Evolutionary conservation across 108 stramenopile genomes (phyloP).

Genomic region (Skeletonema grethae): DNA sequence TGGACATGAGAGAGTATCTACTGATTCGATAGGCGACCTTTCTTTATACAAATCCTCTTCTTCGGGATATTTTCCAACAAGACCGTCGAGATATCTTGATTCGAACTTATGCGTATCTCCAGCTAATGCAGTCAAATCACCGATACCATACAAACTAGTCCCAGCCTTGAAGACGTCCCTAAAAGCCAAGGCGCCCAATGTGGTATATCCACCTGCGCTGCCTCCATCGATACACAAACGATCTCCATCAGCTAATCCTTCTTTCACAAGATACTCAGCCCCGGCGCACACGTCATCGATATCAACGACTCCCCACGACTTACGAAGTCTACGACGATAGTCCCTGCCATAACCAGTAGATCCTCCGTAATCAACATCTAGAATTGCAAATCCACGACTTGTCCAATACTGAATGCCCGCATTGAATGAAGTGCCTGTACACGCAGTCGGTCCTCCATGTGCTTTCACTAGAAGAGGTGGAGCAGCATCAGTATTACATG

Average conservation of each 20-base stretch:
- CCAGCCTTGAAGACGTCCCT: slow-evolving; percentile 76
- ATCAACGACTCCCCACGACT: slow-evolving; percentile 80
- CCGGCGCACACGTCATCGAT: slow-evolving; percentile 80
- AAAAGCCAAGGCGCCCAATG: slow-evolving; percentile 76
- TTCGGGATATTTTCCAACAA: slow-evolving; percentile 74
- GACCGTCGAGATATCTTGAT: slow-evolving; percentile 76
- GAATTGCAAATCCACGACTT: slow-evolving; percentile 78
- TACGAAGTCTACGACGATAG: slow-evolving; percentile 66
- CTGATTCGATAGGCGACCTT: slow-evolving; percentile 70
- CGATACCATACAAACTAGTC: slow-evolving; percentile 75
- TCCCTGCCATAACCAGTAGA: slow-evolving; percentile 80
- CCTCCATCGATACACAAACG: slow-evolving; percentile 85
- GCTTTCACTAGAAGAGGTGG: slow-evolving; percentile 85
- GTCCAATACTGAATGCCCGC: slow-evolving; percentile 83
- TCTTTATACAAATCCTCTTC: slow-evolving; percentile 65
- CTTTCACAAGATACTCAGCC: slow-evolving; percentile 61
- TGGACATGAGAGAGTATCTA: slow-evolving; percentile 76
- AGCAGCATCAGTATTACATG: slow-evolving; percentile 36
- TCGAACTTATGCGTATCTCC: slow-evolving; percentile 88
- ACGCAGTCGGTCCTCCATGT: slow-evolving; percentile 82
- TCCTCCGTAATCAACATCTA: slow-evolving; percentile 88
- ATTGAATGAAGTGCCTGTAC: slow-evolving; percentile 70
- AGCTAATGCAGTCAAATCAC: slow-evolving; percentile 74
- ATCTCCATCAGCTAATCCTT: slow-evolving; percentile 63
- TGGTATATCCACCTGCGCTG: slow-evolving; percentile 86